Evolutionary conservation across 495 filamentous ascomycete species (phyloP).

Genomic region (Aspergillus leporis): DNA sequence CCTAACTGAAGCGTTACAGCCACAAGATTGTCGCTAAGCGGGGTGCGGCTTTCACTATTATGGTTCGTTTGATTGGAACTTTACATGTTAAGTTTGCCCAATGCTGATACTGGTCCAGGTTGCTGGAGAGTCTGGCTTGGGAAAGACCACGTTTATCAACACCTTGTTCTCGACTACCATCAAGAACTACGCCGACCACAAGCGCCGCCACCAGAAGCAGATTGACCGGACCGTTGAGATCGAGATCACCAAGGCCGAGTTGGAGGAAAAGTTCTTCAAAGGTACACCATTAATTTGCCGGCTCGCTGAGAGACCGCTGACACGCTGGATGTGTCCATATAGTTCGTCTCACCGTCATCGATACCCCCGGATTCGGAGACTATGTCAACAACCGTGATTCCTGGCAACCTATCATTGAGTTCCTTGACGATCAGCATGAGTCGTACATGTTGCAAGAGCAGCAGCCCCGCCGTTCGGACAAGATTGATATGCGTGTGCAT

Average conservation of each 20-base stretch:
- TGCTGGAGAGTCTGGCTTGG: conserved; percentile 96
- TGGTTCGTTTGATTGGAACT: conserved; percentile 60
- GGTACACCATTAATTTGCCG: conserved; percentile 53
- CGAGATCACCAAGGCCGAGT: conserved; percentile 98
- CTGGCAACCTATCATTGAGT: conserved; percentile 99
- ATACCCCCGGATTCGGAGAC: conserved; percentile 98
- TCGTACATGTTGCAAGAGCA: conserved; percentile 99
- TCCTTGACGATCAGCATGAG: conserved; percentile 99
- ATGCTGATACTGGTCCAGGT: conserved; percentile 59
- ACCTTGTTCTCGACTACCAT: conserved; percentile 99
- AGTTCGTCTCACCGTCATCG: conserved; percentile 98
- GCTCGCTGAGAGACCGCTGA: conserved; percentile 18
- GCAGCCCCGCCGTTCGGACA: conserved; percentile 93
- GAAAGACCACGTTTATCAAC: conserved; percentile 99
- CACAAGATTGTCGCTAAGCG: conserved; percentile 99
- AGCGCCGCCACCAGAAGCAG: conserved; percentile 97
- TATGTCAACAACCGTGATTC: conserved; percentile 99
- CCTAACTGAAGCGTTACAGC: conserved; percentile 47
- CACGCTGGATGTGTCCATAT: conserved; percentile 17
- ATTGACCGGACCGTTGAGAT: conserved; percentile 99
- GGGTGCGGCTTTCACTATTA: conserved; percentile 98
- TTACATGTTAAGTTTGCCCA: not conserved
- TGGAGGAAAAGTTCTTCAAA: conserved; percentile 99
- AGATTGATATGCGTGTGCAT: conserved; percentile 98
- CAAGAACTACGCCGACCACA: conserved; percentile 99